Conservation (phyloP, 2,329 filamentous ascomycete genomes). For the Coleophoma crateriformis region DNA sequence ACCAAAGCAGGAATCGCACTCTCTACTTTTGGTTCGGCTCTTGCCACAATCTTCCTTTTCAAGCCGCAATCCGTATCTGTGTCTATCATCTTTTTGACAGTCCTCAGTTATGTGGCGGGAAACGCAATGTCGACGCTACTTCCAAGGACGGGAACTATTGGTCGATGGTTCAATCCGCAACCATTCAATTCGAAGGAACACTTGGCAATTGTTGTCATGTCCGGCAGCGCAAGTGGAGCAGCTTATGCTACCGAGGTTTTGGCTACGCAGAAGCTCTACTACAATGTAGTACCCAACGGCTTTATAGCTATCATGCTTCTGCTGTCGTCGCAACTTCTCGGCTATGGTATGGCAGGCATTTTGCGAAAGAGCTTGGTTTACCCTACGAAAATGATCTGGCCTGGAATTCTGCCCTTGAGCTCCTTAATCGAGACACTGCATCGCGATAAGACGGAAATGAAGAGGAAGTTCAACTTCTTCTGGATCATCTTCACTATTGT, state of each 20-base stretch:
- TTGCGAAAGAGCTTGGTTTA: conserved; percentile 38
- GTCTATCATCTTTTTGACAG: conserved; percentile 36
- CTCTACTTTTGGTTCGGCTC: conserved; percentile 30
- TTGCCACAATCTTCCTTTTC: conserved; percentile 40
- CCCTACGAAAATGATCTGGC: conserved; percentile 27
- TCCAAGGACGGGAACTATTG: conserved; percentile 28
- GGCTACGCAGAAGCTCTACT: conserved; percentile 39
- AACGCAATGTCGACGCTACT: conserved; percentile 30
- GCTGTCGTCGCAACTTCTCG: conserved; percentile 40
- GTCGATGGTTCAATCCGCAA: conserved; percentile 32
- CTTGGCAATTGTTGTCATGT: conserved; percentile 35
- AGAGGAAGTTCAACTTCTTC: conserved; percentile 29
- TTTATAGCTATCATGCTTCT: conserved; percentile 36
- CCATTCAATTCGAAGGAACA: conserved; percentile 32
- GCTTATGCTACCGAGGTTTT: conserved; percentile 35
- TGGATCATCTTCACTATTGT: conserved; percentile 23
- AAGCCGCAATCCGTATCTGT: conserved; percentile 40
- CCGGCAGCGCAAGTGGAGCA: conserved; percentile 28
- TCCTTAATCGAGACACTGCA: conserved; percentile 34
- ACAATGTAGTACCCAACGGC: conserved; percentile 27
- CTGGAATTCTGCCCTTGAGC: conserved; percentile 29
- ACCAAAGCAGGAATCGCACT: conserved; percentile 23
- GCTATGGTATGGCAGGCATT: conserved; percentile 41
- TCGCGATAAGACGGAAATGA: conserved; percentile 28
- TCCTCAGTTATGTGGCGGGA: conserved; percentile 37